Percentiles rank a stretch among this genome's conserved stretches.
These are phyloP conservation scores for Neonectria magnoliae DNA, from an alignment of 2,329 filamentous ascomycete genomes.

Conservation along the genomic window DNA sequence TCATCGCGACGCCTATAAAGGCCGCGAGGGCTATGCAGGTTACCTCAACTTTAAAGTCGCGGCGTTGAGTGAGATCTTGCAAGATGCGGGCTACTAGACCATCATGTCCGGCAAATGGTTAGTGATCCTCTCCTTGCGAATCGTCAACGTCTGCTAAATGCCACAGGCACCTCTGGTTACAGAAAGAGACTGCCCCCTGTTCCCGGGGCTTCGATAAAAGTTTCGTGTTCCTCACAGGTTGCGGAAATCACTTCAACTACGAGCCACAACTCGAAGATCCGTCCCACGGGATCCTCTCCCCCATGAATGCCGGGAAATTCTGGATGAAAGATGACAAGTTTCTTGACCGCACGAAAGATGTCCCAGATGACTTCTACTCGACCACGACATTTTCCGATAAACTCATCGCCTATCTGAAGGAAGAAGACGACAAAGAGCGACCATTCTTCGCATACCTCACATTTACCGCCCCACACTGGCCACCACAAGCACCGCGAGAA, in stretches of 20 bases:
- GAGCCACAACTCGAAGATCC: slow-evolving; percentile 52
- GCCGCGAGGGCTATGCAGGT: slow-evolving; percentile 42
- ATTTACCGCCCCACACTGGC: slow-evolving; percentile 14
- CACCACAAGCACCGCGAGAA: slow-evolving; percentile 1
- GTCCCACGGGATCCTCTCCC: slow-evolving; percentile 6
- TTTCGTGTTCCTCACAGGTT: slow-evolving; percentile 55
- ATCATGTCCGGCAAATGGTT: slow-evolving; percentile 47
- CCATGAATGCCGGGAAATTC: slow-evolving; percentile 32
- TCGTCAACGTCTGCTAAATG: background rate
- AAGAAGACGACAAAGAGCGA: slow-evolving; percentile 19
- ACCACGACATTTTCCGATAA: slow-evolving; percentile 62
- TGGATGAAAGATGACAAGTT: slow-evolving; percentile 54
- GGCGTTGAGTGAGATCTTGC: slow-evolving; percentile 41
- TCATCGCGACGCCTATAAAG: slow-evolving; percentile 10
- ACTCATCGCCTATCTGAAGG: slow-evolving; percentile 53
- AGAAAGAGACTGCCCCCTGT: slow-evolving; percentile 23
- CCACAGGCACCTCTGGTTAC: slow-evolving; percentile 31
- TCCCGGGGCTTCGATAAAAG: slow-evolving; percentile 52
- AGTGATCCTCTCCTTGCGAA: background rate
- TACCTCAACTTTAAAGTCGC: slow-evolving; percentile 46
- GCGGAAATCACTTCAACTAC: slow-evolving; percentile 64
- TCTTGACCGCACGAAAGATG: slow-evolving; percentile 49
- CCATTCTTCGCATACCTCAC: slow-evolving; percentile 60
- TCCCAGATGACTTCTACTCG: slow-evolving; percentile 63
- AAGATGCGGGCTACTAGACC: slow-evolving; percentile 46